Evolutionary conservation across 2,329 filamentous ascomycete species (phyloP), one percentile per base, ranked within the genome.

Genomic region (Diaporthe sp.): DNA sequence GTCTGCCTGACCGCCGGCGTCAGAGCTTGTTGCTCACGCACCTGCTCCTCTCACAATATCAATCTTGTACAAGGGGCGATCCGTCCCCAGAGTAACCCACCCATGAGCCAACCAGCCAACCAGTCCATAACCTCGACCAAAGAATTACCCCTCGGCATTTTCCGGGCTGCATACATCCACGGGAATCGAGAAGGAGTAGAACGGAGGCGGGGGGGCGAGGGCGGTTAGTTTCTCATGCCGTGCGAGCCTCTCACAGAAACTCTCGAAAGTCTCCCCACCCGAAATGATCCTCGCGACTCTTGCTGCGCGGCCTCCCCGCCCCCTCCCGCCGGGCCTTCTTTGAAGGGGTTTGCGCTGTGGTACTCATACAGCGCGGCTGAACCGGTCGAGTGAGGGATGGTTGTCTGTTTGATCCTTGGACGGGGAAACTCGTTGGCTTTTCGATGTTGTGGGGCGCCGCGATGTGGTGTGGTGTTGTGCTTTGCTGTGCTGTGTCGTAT

Each of bases 191-290:
- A 13, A 7, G 25, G 31, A 12, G 31, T 8, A 22, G 46, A 37
- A n/a, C 13, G 19, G 28, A 51, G 44, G 42, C 42, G 28, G 3
- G 17, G 17, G 39, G 59, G 8, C 0, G 34, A 15, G n/a, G n/a
- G 13, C 22, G 46, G 25, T 59, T 39, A 34, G 22, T 42, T 39
- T 15, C 25, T 15, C 34, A 28, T 55, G 65, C 49, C n/a, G 49
- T 69, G 65, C 65, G 49, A 69, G 55, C 65, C 49, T 69, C 49
- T 25, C 49, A 69, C 65, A 55, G 25, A n/a, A 39, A 28, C 34
- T 2, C 37, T 13, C 4, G 28, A 44, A 49, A 13, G 19, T 15
- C 49, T 55, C 65, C 34, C 34, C 49, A 55, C 65, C 49, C 65
- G 49, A 55, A 13, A 31, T 2, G 42, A 49, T n/a, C 15, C 46